phyloP scores from a whole-genome alignment of 257 asterid species.

The Henckelia pumila region DNA sequence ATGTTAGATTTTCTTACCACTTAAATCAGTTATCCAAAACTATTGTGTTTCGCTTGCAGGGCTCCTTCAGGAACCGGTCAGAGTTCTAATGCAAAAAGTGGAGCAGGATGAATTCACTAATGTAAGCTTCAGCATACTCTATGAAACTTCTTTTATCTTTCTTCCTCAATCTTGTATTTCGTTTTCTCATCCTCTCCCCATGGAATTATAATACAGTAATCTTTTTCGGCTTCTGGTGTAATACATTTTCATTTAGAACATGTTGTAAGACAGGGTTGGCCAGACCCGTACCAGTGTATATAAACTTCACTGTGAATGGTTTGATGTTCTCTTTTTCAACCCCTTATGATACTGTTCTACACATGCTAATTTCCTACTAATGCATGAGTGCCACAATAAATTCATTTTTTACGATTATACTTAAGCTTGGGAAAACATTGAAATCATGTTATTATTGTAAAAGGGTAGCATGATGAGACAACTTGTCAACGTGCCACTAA shows the following conservation, averaged over 20 bases:
- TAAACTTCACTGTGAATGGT: not conserved
- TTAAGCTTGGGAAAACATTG: not conserved
- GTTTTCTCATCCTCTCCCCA: constrained; percentile 4
- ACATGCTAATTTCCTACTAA: constrained; percentile 2
- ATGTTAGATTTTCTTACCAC: not conserved
- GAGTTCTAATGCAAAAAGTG: constrained; percentile 70
- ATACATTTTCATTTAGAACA: not conserved
- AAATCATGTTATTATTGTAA: not conserved
- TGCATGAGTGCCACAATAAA: not conserved
- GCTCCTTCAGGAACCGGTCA: constrained; percentile 74
- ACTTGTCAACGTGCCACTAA: not conserved
- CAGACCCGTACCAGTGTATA: not conserved
- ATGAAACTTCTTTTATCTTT: constrained; percentile 8
- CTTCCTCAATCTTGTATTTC: constrained; percentile 7
- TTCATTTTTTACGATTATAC: not conserved
- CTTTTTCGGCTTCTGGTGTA: constrained; percentile 6
- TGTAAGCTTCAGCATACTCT: constrained; percentile 43
- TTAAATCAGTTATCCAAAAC: constrained; percentile 6
- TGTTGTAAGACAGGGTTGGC: not conserved
- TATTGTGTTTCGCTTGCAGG: constrained; percentile 46
- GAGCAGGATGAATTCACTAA: constrained; percentile 69
- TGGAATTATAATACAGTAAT: not conserved
- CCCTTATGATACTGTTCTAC: constrained; percentile 1
- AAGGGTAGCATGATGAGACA: not conserved
- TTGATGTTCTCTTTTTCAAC: not conserved